These are phyloP conservation scores for Mollisiaceae sp. DNA, from an alignment of 2,329 filamentous ascomycete species.

Conservation along the genomic window DNA sequence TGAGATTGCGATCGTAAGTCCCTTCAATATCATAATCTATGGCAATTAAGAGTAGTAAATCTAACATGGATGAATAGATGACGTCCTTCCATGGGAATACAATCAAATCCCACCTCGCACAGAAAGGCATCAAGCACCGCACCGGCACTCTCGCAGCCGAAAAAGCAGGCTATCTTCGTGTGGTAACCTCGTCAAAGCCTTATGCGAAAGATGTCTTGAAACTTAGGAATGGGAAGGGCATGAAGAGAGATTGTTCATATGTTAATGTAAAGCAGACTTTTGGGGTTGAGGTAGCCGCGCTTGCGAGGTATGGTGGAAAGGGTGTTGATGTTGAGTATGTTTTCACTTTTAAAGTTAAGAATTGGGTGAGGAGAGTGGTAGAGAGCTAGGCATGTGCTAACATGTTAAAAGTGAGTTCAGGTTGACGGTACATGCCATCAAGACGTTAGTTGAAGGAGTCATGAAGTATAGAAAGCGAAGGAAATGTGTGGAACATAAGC, in stretches of 20 bases:
- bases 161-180: conserved; percentile 23
- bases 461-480: not conserved
- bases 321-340: conserved; percentile 21
- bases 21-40: not conserved
- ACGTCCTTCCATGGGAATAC: conserved; percentile 28
- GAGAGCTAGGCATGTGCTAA: not conserved
- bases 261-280: conserved; percentile 24
- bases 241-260: conserved; percentile 32
- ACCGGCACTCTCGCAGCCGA: conserved; percentile 17
- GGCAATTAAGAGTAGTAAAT: not conserved
- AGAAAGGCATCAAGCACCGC: conserved; percentile 20
- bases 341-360: not conserved
- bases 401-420: not conserved
- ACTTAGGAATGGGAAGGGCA: conserved; percentile 22
- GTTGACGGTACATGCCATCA: conserved; percentile 3
- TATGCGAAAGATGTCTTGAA: conserved; percentile 24
- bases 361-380: not conserved
- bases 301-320: conserved; percentile 26
- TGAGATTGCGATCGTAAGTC: conserved; percentile 26
- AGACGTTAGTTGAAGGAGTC: not conserved
- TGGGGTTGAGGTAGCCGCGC: conserved; percentile 13
- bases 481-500: not conserved
- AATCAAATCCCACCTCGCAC: conserved; percentile 23
- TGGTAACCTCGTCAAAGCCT: conserved; percentile 27
- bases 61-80: conserved; percentile 18